phyloP scores from a whole-genome alignment of 2,329 filamentous ascomycete genomes.

The Hypoxylon sp. region DNA sequence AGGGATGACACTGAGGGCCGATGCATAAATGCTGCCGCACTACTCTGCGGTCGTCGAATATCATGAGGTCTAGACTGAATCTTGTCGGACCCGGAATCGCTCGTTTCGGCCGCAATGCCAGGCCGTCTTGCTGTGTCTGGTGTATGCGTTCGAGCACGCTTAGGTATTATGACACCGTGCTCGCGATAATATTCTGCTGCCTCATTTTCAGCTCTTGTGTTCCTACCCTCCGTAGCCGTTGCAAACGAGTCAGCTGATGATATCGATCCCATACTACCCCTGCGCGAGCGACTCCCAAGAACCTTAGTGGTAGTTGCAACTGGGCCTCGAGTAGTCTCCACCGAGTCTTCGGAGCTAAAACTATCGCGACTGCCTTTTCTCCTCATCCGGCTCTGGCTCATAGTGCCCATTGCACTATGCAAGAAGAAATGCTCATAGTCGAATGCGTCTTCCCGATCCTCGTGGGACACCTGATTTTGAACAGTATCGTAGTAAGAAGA shows the following conservation, averaged over 20 bases:
- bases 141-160: conserved; percentile 52
- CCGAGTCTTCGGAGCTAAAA: conserved; percentile 71
- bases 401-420: conserved; percentile 89
- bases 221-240: conserved; percentile 67
- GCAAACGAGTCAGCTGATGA: conserved; percentile 70
- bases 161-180: conserved; percentile 42
- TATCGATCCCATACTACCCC: conserved; percentile 65
- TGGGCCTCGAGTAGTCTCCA: conserved; percentile 72
- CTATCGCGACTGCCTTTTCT: conserved; percentile 66
- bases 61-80: conserved; percentile 54
- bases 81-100: conserved; percentile 49
- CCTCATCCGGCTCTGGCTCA: conserved; percentile 69
- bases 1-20: conserved; percentile 71
- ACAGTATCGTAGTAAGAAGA: conserved; percentile 74
- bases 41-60: conserved; percentile 62
- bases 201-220: conserved; percentile 48
- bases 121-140: conserved; percentile 53
- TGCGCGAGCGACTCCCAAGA: conserved; percentile 53
- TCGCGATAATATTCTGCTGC: conserved; percentile 46
- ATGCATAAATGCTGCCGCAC: conserved; percentile 61
- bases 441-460: conserved; percentile 94
- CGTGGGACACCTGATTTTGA: conserved; percentile 79
- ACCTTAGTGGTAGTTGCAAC: conserved; percentile 46
- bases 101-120: conserved; percentile 47
- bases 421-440: conserved; percentile 97